Base-by-base conservation (phyloP, 305 asterid species). In the Plantago lanceolata region DNA sequence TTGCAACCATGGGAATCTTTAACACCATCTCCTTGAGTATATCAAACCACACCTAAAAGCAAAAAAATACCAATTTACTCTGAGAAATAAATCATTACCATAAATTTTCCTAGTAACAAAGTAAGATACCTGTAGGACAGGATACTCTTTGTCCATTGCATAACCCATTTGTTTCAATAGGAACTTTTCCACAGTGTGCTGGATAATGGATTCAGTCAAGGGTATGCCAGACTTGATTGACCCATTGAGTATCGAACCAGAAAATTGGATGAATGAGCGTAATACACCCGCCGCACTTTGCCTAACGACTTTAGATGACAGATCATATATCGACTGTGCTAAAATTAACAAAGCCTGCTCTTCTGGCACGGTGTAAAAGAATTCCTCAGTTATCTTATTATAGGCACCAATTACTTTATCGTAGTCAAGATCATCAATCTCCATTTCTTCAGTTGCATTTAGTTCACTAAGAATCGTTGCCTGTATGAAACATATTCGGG, bases 291-390 rank as follows among this genome's bases (percentile, higher is more conserved):
- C 82, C 50, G 95, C 97, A 79, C 96, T 79, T 79, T 94, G 89
- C 72, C 97, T 79, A 78, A 90, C 76, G 69, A 85, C 96, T 73
- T 76, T 83, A 45, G 96, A 94, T 55, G 93, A 86, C 96, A 94
- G 81, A 77, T 90, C 95, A 72, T 81, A 76, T 31, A 88, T 73
- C 68, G 85, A 74, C 68, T 87, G 95, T 64, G 97, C 90, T 73
- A 94, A 69, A 75, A 94, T 76, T 70, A 89, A 72, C 78, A 82
- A 69, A 26, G 79, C 95, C 73, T 94, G 96, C 73, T 81, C 91
- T 72, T 84, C 85, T 12, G 65, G 78, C 50, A 82, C 66, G 47
- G 85, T 64, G 73, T 71, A 72, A 71, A 90, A 90, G 54, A 86
- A 86, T 19, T 82, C 70, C 66, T 68, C 75, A 63, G 80, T 73